Conservation (phyloP, 78 protist genomes). For the Pirum gemmata region DNA sequence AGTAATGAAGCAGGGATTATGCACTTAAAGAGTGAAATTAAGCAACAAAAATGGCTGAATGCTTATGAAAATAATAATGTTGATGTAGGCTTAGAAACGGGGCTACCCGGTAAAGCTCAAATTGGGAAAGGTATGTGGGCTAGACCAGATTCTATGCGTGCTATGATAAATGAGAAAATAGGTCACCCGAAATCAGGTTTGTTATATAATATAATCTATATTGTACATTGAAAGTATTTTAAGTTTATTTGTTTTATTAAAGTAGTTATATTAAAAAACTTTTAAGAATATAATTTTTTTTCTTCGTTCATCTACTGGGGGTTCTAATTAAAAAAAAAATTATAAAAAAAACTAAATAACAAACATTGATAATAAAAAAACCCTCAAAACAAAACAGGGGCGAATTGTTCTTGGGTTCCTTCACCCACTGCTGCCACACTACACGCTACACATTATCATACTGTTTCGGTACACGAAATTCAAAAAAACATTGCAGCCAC, state of each 20-base stretch:
- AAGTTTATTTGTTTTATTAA: too few relatives aligned
- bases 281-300: too few relatives aligned
- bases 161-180: conserved; percentile 19
- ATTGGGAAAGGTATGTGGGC: conserved; percentile 52
- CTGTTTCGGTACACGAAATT: background rate
- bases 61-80: background rate
- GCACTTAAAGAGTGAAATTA: too few relatives aligned
- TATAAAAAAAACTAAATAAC: too few relatives aligned
- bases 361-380: too few relatives aligned
- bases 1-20: conserved; percentile 35
- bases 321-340: too few relatives aligned
- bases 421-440: conserved; percentile 44
- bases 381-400: too few relatives aligned
- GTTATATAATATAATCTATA: too few relatives aligned
- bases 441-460: conserved; percentile 40
- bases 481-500: background rate
- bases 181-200: conserved; percentile 16
- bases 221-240: too few relatives aligned
- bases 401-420: conserved; percentile 44
- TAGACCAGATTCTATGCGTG: conserved; percentile 40
- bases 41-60: background rate
- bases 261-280: too few relatives aligned
- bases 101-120: conserved; percentile 12
- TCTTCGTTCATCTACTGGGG: too few relatives aligned
- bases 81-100: background rate